phyloP scores from a whole-genome alignment of 176 grass and related monocot species.

The Hyparrhenia diplandra region DNA sequence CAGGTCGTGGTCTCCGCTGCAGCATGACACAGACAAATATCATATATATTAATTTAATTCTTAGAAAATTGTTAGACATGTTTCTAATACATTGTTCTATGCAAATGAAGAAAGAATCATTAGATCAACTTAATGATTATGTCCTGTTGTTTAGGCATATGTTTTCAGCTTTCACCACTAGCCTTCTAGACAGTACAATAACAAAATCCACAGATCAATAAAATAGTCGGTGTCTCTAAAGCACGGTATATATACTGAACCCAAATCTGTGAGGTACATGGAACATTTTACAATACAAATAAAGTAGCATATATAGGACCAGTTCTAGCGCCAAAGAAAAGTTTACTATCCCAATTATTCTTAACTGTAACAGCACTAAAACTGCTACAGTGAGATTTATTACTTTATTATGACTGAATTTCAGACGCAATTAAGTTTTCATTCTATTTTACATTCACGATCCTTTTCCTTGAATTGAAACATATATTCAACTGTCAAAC shows the following conservation, averaged over 20 bases:
- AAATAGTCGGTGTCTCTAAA: not conserved
- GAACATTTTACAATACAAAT: not conserved
- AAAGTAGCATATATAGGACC: not conserved
- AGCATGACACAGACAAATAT: not conserved
- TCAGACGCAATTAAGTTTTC: not conserved
- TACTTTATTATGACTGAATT: not conserved
- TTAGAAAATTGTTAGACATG: not conserved
- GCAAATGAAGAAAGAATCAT: not conserved
- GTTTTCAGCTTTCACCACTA: not conserved
- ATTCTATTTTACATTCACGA: too few relatives aligned
- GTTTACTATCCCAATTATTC: not conserved
- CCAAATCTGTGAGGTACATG: not conserved
- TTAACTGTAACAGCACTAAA: not conserved
- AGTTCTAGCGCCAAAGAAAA: not conserved
- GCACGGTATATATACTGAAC: not conserved
- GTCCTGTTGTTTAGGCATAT: not conserved
- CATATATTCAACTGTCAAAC: too few relatives aligned
- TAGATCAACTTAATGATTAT: not conserved
- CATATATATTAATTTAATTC: not conserved
- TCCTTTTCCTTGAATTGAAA: too few relatives aligned
- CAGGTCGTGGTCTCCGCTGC: constrained; percentile 80
- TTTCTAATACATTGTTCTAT: not conserved
- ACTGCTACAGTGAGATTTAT: not conserved
- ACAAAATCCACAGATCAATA: not conserved
- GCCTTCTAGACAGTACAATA: not conserved